Evolutionary conservation across 2,329 filamentous ascomycete genomes (phyloP), one percentile per base, ranked within the genome.

Genomic region (Fonsecaea monophora): DNA sequence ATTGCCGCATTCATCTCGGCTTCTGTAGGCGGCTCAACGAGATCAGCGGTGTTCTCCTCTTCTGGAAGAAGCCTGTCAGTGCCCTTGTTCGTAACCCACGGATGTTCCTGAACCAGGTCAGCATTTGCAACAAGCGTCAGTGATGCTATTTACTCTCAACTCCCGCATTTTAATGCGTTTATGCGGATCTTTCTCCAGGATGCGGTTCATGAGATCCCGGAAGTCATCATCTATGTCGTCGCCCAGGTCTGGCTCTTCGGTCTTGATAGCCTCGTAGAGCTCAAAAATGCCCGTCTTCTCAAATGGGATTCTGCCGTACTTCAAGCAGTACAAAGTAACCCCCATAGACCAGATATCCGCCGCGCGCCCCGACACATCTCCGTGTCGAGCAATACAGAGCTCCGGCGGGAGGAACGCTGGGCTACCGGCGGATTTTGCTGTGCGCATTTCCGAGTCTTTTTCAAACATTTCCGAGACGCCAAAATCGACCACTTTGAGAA

Each of bases 341-440:
- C 95, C 95, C 94, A 98, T 98, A 3, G 94, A 96, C 95, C 95
- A 99, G 62, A 99, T 93, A 78, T 99, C 95, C 3, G 92, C 92
- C 3, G 94, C 93, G 73, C 88, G 91, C 10, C 95, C 95, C 2
- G 92, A 94, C 1, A 98, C 90, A 71, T 94, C 89, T 0, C 92
- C 92, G 76, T 97, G 94, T 73, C 87, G 93, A 7, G 89, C 87
- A 25, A 94, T 89, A 75, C 95, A 99, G 12, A 99, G 83, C 78
- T 99, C 95, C 0, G 95, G 95, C 0, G 95, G 92, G 65, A 98
- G 85, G 74, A 99, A 99, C 0, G 95, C 95, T 0, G 95, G 95
- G 3, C 94, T 97, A 0, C 95, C 95, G 10, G 94, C 94, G 3
- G 93, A 94, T 79, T 98, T 99, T 66, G 90, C 89, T 0, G 92